phyloP scores from a whole-genome alignment of 768 basidiomycete genomes.

The Leccinum arenicola region DNA sequence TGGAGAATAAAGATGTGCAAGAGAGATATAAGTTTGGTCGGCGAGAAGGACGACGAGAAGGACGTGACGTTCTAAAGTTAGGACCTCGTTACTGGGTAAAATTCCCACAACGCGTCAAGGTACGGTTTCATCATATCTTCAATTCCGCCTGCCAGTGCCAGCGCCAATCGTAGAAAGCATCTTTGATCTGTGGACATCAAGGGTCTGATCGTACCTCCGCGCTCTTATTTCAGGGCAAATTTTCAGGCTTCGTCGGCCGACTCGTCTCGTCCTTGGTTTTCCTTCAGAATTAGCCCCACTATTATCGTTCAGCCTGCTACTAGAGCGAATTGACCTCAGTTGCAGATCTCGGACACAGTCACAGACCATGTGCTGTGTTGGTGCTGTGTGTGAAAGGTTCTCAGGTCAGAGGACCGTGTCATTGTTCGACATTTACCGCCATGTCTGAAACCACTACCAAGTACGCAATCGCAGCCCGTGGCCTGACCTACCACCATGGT shows the following conservation, averaged over 20 bases:
- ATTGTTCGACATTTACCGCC: background rate
- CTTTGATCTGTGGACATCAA: background rate
- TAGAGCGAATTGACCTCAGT: background rate
- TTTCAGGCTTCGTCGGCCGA: background rate
- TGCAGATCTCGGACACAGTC: background rate
- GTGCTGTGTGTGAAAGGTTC: background rate
- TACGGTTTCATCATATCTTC: background rate
- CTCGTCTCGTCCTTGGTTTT: background rate
- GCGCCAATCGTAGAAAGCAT: no score
- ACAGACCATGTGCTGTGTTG: background rate
- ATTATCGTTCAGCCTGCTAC: background rate
- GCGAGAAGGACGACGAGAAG: background rate
- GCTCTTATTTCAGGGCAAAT: background rate
- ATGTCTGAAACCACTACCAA: slow-evolving; percentile 5
- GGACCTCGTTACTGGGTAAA: slow-evolving; percentile 3
- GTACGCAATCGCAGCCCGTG: slow-evolving; percentile 36
- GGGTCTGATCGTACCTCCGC: background rate
- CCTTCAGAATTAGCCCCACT: background rate
- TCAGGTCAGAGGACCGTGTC: background rate
- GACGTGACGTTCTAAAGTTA: slow-evolving; percentile 1
- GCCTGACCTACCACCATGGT: slow-evolving; percentile 59
- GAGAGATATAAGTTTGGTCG: slow-evolving; percentile 24
- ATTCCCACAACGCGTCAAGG: background rate
- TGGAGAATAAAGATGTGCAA: slow-evolving; percentile 14
- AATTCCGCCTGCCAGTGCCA: background rate